Base-by-base conservation (phyloP, 768 basidiomycete genomes). In the Dacryopinax spathularia region DNA sequence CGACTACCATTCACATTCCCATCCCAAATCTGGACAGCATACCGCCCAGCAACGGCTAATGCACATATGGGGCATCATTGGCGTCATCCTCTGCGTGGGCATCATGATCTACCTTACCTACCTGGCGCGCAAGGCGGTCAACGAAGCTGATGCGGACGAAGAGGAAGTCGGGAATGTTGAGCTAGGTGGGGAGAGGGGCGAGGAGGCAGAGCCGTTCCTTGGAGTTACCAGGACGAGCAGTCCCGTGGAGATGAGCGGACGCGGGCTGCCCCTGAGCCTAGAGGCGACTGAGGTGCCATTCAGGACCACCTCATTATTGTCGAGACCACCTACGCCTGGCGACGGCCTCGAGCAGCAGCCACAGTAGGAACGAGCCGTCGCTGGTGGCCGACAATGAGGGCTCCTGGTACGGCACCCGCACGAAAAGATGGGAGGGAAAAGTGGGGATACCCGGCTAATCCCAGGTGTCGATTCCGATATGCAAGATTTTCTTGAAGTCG, bases 51-150 rank as follows among this genome's bases (percentile, higher is more conserved):
- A 48, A 71, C 77, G 22, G 81, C 82, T 70, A 77, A 81, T 67
- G 72, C 48, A 73, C 63, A 75, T 82, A 70, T 88, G 81, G 80
- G 86, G 87, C n/a, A 74, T 84, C 59, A 75, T 77, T 35, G 89
- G 90, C 60, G 81, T 91, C 64, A 69, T 77, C 27, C 79, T 93
- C 1, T 91, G 88, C 72, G 69, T 90, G 65, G 81, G 79, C 35
- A 84, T 93, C 68, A 82, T 92, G 66, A 68, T 90, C 60, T 94
- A 94, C 75, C 79, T 94, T 60, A 84, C 87, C 59, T 79, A 82
- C 72, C 83, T 94, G 64, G 91, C 91, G 37, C 86, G 90, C 15
- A 68, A 73, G 65, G 83, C 83, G 1, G 82, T 85, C 27, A 79
- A 82, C 67, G 80, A 81, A 31, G 81, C 82, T 65, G 74, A 81